Evolutionary conservation across 306 rosid species (phyloP).

Genomic region (Sesbania bispinosa): DNA sequence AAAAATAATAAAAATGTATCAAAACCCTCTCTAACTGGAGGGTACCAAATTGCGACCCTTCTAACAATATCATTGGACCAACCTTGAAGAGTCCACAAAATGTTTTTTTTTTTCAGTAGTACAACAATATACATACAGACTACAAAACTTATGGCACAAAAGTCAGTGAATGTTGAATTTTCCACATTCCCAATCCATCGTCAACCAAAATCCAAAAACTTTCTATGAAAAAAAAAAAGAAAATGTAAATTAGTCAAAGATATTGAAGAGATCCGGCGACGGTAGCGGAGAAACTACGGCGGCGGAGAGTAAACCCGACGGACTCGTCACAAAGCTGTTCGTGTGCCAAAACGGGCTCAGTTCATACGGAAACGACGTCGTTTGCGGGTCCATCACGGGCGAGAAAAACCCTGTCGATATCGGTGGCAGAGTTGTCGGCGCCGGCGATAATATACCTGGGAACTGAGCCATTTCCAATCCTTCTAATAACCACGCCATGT

Average conservation of each 20-base stretch:
- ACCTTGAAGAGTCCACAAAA: background rate
- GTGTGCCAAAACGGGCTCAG: conserved; percentile 54
- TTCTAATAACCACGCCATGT: conserved; percentile 40
- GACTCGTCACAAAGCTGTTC: conserved; percentile 52
- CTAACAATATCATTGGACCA: background rate
- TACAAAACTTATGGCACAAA: conserved; percentile 20
- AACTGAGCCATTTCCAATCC: conserved; percentile 58
- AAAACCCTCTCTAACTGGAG: too few species aligned
- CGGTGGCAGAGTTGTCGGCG: conserved; percentile 59
- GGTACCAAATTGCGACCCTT: background rate
- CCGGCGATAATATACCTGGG: conserved; percentile 77
- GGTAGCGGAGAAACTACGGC: conserved; percentile 66
- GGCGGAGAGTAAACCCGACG: conserved; percentile 63
- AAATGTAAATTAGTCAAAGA: conserved; percentile 43
- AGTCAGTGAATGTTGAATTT: conserved; percentile 36
- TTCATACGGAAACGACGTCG: conserved; percentile 40
- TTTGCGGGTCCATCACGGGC: conserved; percentile 45
- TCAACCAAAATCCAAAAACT: background rate
- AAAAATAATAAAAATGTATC: too few species aligned
- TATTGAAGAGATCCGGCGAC: conserved; percentile 62
- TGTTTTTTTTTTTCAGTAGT: background rate
- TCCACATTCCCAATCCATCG: conserved; percentile 20
- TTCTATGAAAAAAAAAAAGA: background rate
- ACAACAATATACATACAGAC: background rate
- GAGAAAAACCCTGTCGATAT: conserved; percentile 64